Base-by-base conservation (phyloP, 768 basidiomycete genomes). In the Termitomyces sp. region DNA sequence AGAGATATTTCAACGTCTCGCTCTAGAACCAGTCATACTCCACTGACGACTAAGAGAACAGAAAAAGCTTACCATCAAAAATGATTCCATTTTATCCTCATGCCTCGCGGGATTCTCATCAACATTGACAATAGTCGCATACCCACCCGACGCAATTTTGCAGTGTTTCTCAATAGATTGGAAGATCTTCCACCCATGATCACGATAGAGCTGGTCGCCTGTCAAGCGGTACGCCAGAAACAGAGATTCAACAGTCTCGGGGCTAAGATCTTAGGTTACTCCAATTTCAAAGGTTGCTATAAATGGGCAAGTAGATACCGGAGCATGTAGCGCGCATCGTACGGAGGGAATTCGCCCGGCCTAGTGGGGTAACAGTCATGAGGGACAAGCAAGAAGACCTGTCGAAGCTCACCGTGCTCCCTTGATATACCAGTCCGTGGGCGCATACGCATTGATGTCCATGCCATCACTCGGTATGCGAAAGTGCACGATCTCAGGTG, bases 81-180 rank as follows among this genome's bases (percentile, higher is more conserved):
- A 97, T 13, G 94, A 94, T 74, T 98, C 94, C 94, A 97, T 96
- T 70, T 89, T 87, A 71, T 98, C 93, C 61, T 92, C 87, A 57
- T 81, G 75, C 66, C 76, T 74, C 2, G 76, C 82, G 0, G 88
- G 86, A 10, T 86, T 74, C 59, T 83, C 79, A 69, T 96, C 92
- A 10, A 98, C 95, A 66, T 97, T 92, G 57, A 87, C 70, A 47
- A 98, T 79, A 36, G 84, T 84, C 18, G 90, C 89, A 66, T 90
- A 98, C 9, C 94, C 95, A 20, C 94, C 95, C 0, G 76, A 78
- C n/a, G 79, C 73, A 22, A 94, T 74, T 49, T 79, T 78, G 65
- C 92, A 94, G 67, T 96, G 85, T 67, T 82, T 82, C 65, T 94
- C 84, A 56, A 98, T 96, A 0, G 94, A 82, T 67, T 89, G 77